phyloP scores from a whole-genome alignment of 2,329 filamentous ascomycete genomes.

The Paramyrothecium roridum region DNA sequence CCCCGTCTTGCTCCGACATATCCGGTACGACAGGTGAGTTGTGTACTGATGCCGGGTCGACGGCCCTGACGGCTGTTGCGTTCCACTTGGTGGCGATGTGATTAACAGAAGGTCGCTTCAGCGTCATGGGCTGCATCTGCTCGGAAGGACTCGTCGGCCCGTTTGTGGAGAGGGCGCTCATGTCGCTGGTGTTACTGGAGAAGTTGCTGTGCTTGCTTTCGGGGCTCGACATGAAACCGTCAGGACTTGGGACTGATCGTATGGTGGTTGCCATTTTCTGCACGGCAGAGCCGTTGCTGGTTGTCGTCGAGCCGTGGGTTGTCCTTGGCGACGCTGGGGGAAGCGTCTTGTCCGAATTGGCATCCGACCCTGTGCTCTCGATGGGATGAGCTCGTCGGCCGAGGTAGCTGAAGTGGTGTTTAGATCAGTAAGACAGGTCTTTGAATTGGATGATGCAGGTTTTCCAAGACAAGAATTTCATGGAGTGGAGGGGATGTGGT shows the following conservation, averaged over 20 bases:
- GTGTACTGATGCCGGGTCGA: conserved; percentile 23
- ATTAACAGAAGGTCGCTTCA: conserved; percentile 21
- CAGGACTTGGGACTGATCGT: conserved; percentile 54
- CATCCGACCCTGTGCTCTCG: neutral
- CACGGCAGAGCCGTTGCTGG: neutral
- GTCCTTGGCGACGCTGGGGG: conserved; percentile 34
- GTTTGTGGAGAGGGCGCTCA: conserved; percentile 42
- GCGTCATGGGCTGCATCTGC: conserved; percentile 25
- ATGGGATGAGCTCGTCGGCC: conserved; percentile 21
- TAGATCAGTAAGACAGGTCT: conserved; percentile 15
- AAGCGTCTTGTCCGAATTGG: conserved; percentile 22
- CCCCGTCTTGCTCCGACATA: conserved; percentile 28
- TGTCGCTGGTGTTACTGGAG: conserved; percentile 54
- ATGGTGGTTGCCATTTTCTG: conserved; percentile 37
- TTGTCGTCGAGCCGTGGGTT: conserved; percentile 26
- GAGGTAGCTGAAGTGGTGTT: conserved; percentile 25
- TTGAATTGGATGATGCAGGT: neutral
- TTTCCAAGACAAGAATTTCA: neutral
- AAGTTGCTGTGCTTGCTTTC: conserved; percentile 48
- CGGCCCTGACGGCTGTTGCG: conserved; percentile 23
- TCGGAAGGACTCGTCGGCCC: conserved; percentile 18
- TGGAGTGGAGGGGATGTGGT: neutral
- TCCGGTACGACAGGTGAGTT: conserved; percentile 24
- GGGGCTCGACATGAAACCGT: conserved; percentile 44
- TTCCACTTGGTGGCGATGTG: conserved; percentile 28